Conservation (phyloP, 225 moss, liverwort and hornwort species). For the Sphagnum tenellum region DNA sequence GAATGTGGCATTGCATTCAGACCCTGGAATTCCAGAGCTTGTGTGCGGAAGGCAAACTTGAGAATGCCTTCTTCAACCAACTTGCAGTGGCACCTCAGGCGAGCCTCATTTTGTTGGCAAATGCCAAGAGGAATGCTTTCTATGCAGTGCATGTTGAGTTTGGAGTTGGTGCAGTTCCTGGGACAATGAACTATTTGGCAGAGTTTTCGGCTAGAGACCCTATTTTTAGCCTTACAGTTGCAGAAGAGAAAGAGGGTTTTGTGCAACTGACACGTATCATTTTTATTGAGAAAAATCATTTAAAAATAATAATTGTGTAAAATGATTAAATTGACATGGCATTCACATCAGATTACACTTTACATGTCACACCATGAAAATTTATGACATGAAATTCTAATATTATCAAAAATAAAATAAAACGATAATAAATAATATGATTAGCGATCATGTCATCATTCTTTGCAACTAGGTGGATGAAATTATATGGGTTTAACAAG, state of each 20-base stretch:
- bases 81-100: conserved; percentile 58
- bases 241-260: conserved; percentile 60
- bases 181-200: conserved; percentile 72
- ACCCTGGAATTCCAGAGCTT: conserved; percentile 72
- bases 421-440: too few relatives aligned
- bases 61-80: conserved; percentile 69
- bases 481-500: too few relatives aligned
- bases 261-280: conserved; percentile 31
- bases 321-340: too few relatives aligned
- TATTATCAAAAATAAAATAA: too few relatives aligned
- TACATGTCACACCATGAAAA: too few relatives aligned
- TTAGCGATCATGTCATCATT: too few relatives aligned
- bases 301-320: too few relatives aligned
- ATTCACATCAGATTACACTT: too few relatives aligned
- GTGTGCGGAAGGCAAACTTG: conserved; percentile 34
- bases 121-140: conserved; percentile 69
- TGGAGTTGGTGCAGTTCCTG: conserved; percentile 36
- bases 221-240: conserved; percentile 72
- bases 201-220: conserved; percentile 78
- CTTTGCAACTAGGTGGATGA: too few relatives aligned
- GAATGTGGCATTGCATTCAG: conserved; percentile 72
- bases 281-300: too few relatives aligned
- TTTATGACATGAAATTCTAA: too few relatives aligned
- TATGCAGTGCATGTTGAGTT: conserved; percentile 79
- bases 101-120: conserved; percentile 72